Evolutionary conservation across 352 stramenopile species (phyloP), one percentile per base, ranked within the genome.

Genomic region (Phytophthora boehmeriae): DNA sequence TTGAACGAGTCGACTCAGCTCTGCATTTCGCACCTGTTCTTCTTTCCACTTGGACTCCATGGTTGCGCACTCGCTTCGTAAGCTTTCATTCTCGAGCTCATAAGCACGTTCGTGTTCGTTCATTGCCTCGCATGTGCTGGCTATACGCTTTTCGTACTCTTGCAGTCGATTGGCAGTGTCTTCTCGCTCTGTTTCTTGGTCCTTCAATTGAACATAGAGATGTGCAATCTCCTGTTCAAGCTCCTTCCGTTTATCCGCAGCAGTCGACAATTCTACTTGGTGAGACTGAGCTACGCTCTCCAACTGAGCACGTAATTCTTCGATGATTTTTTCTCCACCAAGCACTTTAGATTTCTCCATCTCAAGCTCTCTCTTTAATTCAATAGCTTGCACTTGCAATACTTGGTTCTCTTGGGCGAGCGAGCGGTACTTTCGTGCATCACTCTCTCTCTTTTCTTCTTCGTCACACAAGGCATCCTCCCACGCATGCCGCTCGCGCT

Each of bases 101-200:
- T 86, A 66, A 14, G 68, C 83, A 55, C 75, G 54, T 63, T 95
- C 81, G 46, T 93, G 86, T 32, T 88, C 70, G 10, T 75, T 79
- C 36, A 95, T 93, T 5, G 80, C 86, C 17, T 74, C 59, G 13
- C 83, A 91, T 20, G 84, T 92, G 30, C 68, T 90, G 2, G 71
- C 81, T 38, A 95, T 88, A 0, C 77, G 72, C 16, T 64, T 58
- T 45, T 93, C 86, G 42, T 95, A 93, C 39, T 93, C 83, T 46
- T 91, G 77, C 5, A 93, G 63, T 1, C 78, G 75, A 28, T 71
- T 80, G 0, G 83, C 84, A 4, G 80, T 89, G 10, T 95, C 84
- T 47, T 89, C 77, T 2, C 80, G 71, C 46, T 90, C 73, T 0
- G 34, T 61, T 44, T 89, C 75, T 44, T 88, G 78, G 3, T 78